Evolutionary conservation across 2,329 filamentous ascomycete species (phyloP), one percentile per base, ranked within the genome.

Genomic region (Hypoxylon sp.): DNA sequence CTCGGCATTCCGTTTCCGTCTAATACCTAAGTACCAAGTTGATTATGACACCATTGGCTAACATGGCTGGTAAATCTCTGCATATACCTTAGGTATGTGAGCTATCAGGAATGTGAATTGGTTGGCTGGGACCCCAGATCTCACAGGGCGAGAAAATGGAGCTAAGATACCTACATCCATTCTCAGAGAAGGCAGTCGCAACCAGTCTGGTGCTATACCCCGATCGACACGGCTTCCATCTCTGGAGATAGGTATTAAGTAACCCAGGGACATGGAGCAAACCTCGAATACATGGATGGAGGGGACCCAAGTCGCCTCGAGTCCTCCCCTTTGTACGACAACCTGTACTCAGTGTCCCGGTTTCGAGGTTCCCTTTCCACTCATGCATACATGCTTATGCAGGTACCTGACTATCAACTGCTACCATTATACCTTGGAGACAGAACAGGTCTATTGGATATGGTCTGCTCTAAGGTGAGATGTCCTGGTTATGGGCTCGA

Each of bases 21-120:
- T 36, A 48, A 52, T 62, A 38, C 33, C 30, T 36, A 26, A 33
- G 42, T 53, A 28, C 52, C 14, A 61, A 44, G 45, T 53, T 36
- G 61, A 26, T 16, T 30, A 33, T 14, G 28, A 57, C 50, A 51
- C 52, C 57, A 72, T 74, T 74, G 71, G 71, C 52, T 50, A 18
- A 61, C 26, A 53, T 61, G 60, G 48, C 64, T 59, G 62, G 62
- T 58, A 67, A 61, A 59, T 40, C 50, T 24, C 61, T 68, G 36
- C 59, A 64, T 67, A 30, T 9, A 30, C 8, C 8, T 30, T 30
- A 30, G 30, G 11, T 9, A 33, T 33, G 9, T 26, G 6, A 26
- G 24, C 24, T 68, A n/a, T n/a, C n/a, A 68, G 71, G 72, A 74
- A 74, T 73, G 71, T 56, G 36, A 40, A 32, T 28, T 61, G 40